Percentiles rank a stretch among this genome's conserved stretches.
Conservation (phyloP, 2,329 filamentous ascomycete genomes). For the Sporothrix sp. region DNA sequence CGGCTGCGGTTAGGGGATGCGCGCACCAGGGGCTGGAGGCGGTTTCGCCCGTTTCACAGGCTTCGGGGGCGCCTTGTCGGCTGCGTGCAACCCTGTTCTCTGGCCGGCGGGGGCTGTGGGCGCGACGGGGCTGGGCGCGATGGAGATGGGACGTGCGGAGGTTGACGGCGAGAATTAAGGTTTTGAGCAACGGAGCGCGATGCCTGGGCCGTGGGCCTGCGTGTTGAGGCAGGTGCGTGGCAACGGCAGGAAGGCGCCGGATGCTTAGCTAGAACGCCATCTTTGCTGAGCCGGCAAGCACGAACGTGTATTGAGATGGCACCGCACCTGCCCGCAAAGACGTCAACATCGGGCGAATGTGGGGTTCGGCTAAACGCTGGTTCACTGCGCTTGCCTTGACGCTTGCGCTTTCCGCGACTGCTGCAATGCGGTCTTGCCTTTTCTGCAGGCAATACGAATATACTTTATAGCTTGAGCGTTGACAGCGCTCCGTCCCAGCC, state of each 20-base stretch:
- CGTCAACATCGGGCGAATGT: conserved; percentile 6
- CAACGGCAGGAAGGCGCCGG: neutral
- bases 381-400: no score
- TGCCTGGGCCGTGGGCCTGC: no score
- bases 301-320: neutral
- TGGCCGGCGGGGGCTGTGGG: neutral
- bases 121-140: neutral
- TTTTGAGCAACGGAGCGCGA: neutral
- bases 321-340: neutral
- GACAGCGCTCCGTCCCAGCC: no score
- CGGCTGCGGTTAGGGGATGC: conserved; percentile 5
- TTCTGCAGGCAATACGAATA: no score
- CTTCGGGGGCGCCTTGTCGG: no score
- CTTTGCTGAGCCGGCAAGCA: conserved; percentile 1
- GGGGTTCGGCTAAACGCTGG: no score
- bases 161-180: neutral
- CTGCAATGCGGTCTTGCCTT: no score
- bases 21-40: conserved; percentile 5
- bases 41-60: conserved; percentile 14
- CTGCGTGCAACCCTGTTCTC: no score
- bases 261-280: conserved; percentile 1
- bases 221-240: neutral
- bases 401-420: neutral
- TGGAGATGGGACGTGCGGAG: conserved; percentile 1
- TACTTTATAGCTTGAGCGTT: no score